Percentiles rank a stretch among this genome's conserved stretches.
phyloP scores from a whole-genome alignment of 2,329 filamentous ascomycete genomes.

The Aspergillus sp. region DNA sequence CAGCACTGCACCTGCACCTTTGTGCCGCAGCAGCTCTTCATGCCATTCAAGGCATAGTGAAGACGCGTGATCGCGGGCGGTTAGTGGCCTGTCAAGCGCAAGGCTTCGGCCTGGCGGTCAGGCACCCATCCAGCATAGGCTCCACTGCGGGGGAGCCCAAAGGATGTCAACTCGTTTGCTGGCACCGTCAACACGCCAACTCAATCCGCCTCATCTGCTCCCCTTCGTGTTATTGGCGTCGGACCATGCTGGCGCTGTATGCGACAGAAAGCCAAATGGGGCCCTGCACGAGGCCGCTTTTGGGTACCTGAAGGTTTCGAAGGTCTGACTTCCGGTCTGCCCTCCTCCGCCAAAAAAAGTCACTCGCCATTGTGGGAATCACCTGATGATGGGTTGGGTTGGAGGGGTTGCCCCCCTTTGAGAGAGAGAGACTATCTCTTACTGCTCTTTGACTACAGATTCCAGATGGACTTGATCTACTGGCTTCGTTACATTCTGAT shows the following conservation, averaged over 20 bases:
- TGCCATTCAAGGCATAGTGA: not conserved
- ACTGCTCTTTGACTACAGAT: too few relatives aligned
- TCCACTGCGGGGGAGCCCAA: slow-evolving; percentile 30
- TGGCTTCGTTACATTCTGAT: too few relatives aligned
- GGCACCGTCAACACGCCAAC: slow-evolving; percentile 14
- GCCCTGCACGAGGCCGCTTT: not conserved
- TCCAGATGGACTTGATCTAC: too few relatives aligned
- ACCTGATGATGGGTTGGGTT: too few relatives aligned
- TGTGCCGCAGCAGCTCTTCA: not conserved
- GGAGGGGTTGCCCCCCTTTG: too few relatives aligned
- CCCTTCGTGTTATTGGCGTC: not conserved
- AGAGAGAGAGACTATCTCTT: too few relatives aligned
- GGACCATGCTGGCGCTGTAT: slow-evolving; percentile 1
- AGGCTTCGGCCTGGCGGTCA: slow-evolving; percentile 24
- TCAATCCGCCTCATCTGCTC: slow-evolving; percentile 17
- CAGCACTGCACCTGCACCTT: not conserved
- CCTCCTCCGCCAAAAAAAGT: too few relatives aligned
- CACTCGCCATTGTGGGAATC: too few relatives aligned
- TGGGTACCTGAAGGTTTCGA: not conserved
- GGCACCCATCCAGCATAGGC: slow-evolving; percentile 21
- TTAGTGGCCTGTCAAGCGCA: slow-evolving; percentile 10
- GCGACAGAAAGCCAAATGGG: not conserved
- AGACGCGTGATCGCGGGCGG: not conserved
- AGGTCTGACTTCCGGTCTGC: not conserved
- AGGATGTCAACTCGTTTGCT: slow-evolving; percentile 12